Percentiles rank a stretch among this genome's conserved stretches.
Conservation (phyloP, 495 filamentous ascomycete genomes). For the Podospora anserina region DNA sequence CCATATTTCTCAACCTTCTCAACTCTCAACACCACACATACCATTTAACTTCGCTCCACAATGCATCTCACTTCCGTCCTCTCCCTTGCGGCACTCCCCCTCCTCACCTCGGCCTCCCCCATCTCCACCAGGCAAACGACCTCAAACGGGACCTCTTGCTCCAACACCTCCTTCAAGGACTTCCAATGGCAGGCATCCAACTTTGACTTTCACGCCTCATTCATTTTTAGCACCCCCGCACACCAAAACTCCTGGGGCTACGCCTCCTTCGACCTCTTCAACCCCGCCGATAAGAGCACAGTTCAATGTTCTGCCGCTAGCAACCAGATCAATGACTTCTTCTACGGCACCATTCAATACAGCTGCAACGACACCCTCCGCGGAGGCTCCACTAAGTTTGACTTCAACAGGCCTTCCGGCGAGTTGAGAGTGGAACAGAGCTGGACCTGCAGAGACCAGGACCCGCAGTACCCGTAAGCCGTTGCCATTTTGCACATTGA, state of each 20-base stretch:
- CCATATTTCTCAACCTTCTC: not conserved
- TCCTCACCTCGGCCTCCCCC: conserved; percentile 25
- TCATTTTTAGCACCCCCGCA: conserved; percentile 43
- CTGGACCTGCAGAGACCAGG: conserved; percentile 40
- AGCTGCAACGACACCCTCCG: conserved; percentile 27
- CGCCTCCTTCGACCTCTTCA: conserved; percentile 43
- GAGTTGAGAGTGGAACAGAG: conserved; percentile 41
- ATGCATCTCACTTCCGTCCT: conserved; percentile 8
- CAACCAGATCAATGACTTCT: conserved; percentile 42
- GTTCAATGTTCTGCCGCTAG: conserved; percentile 38
- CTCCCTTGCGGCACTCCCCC: conserved; percentile 39
- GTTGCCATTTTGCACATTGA: conserved; percentile 12
- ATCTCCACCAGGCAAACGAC: not conserved
- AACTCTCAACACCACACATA: no score
- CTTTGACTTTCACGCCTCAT: conserved; percentile 41
- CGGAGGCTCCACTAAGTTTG: conserved; percentile 30
- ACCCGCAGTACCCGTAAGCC: conserved; percentile 40
- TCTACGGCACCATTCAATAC: conserved; percentile 43
- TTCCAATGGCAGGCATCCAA: conserved; percentile 36
- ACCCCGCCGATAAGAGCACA: conserved; percentile 34
- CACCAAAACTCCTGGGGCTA: conserved; percentile 45
- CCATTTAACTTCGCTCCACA: not conserved
- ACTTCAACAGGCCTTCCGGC: conserved; percentile 32
- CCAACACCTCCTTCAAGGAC: conserved; percentile 30
- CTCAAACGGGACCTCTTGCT: conserved; percentile 22